Percentiles rank a stretch among this genome's conserved stretches.
Conservation (phyloP, 2,329 filamentous ascomycete genomes). For the Septoria linicola region DNA sequence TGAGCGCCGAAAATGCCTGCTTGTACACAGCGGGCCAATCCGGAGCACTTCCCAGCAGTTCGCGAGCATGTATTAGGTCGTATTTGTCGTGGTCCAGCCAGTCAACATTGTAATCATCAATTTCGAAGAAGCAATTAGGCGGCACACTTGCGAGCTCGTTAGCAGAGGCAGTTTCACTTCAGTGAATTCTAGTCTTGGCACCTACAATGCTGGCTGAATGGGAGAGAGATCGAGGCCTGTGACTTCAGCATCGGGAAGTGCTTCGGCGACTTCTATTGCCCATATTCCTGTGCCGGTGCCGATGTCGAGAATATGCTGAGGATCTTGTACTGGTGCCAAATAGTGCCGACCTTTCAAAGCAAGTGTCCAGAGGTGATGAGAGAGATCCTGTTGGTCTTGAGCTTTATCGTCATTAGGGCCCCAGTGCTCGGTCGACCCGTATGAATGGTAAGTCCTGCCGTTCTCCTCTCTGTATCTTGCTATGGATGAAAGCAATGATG, state of each 20-base stretch:
- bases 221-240: constrained; percentile 44
- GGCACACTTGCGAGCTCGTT: constrained; percentile 28
- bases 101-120: constrained; percentile 42
- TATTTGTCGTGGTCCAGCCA: constrained; percentile 37
- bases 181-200: too few species aligned
- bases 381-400: constrained; percentile 23
- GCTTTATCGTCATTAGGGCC: constrained; percentile 22
- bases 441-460: constrained; percentile 20
- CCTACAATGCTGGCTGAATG: constrained; percentile 35
- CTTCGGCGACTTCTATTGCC: constrained; percentile 35
- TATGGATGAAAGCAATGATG: constrained; percentile 21
- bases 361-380: constrained; percentile 20
- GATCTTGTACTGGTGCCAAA: constrained; percentile 8
- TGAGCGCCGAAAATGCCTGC: constrained; percentile 24
- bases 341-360: constrained; percentile 18
- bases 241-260: constrained; percentile 36
- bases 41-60: constrained; percentile 19
- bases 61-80: constrained; percentile 43
- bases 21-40: constrained; percentile 25
- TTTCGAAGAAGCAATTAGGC: constrained; percentile 41
- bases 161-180: too few species aligned
- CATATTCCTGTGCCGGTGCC: too few species aligned
- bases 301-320: constrained; percentile 15
- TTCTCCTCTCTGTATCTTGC: constrained; percentile 20
- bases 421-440: constrained; percentile 22